Evolutionary conservation across 257 asterid genomes (phyloP).

Genomic region (Jasminum sambac): DNA sequence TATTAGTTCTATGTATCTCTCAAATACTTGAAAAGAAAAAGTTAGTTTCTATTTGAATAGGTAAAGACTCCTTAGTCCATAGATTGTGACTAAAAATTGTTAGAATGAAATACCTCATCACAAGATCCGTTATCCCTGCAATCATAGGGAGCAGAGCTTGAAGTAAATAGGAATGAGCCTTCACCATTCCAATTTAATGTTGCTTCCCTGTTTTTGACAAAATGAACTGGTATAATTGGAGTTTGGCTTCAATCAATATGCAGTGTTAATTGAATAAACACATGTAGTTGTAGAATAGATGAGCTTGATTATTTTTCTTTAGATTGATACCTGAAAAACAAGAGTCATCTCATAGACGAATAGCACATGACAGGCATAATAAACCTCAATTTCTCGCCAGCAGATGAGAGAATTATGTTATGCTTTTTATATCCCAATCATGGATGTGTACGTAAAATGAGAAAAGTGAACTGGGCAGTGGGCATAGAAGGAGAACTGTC

Average conservation of each 20-base stretch:
- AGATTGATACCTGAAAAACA: not conserved
- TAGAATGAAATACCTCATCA: conserved; percentile 72
- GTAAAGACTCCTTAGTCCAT: not conserved
- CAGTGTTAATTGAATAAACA: conserved; percentile 6
- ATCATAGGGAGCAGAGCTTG: conserved; percentile 94
- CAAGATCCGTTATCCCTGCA: conserved; percentile 82
- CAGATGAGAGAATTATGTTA: not conserved
- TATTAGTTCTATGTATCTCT: not conserved
- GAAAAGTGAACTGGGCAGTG: not conserved
- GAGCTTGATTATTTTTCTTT: conserved; percentile 2
- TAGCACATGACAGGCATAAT: not conserved
- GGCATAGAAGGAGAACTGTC: not conserved
- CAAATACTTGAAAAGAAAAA: conserved; percentile 7
- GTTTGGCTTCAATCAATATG: conserved; percentile 6
- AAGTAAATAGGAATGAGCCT: conserved; percentile 90
- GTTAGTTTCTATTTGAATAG: not conserved
- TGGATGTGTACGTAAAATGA: not conserved
- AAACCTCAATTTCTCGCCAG: not conserved
- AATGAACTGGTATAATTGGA: conserved; percentile 17
- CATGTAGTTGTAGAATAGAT: not conserved
- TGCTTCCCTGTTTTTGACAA: conserved; percentile 63
- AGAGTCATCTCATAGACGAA: not conserved
- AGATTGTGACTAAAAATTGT: conserved; percentile 9
- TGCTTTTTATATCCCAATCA: not conserved
- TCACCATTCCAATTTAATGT: conserved; percentile 86